Conservation (phyloP, 139 green algal genomes). For the Volvox africanus region DNA sequence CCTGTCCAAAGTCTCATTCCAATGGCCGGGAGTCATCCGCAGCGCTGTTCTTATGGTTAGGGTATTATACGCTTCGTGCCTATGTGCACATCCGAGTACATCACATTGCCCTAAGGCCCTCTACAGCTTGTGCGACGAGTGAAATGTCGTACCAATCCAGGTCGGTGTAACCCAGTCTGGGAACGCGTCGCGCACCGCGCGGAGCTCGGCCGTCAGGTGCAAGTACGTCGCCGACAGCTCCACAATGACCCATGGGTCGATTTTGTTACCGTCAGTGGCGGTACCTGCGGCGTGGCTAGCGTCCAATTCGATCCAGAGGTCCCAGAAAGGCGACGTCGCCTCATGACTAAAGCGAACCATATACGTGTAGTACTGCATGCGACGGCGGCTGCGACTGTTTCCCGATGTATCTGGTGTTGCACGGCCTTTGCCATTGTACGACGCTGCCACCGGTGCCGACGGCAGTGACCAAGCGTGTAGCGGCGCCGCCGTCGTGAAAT, state of each 20-base stretch:
- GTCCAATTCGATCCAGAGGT: constrained; percentile 22
- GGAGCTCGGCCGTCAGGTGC: constrained; percentile 1
- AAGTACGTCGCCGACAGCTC: constrained; percentile 38
- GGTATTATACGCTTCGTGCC: too few species aligned
- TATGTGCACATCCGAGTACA: too few species aligned
- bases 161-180: constrained; percentile 23
- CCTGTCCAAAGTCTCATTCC: too few species aligned
- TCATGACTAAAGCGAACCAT: constrained; percentile 44
- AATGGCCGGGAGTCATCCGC: too few species aligned
- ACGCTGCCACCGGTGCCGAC: constrained; percentile 4
- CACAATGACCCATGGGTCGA: constrained; percentile 32
- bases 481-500: constrained; percentile 1
- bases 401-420: not conserved
- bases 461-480: not conserved
- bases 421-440: not conserved
- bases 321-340: constrained; percentile 15
- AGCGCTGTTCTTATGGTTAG: too few species aligned
- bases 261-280: not conserved
- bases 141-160: constrained; percentile 40
- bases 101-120: too few species aligned
- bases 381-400: not conserved
- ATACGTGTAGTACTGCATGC: not conserved
- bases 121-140: constrained; percentile 21
- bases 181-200: not conserved
- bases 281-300: not conserved